These are phyloP conservation scores for Mucor indicus DNA, from an alignment of 371 early-diverging fungal genomes.

Conservation along the genomic window DNA sequence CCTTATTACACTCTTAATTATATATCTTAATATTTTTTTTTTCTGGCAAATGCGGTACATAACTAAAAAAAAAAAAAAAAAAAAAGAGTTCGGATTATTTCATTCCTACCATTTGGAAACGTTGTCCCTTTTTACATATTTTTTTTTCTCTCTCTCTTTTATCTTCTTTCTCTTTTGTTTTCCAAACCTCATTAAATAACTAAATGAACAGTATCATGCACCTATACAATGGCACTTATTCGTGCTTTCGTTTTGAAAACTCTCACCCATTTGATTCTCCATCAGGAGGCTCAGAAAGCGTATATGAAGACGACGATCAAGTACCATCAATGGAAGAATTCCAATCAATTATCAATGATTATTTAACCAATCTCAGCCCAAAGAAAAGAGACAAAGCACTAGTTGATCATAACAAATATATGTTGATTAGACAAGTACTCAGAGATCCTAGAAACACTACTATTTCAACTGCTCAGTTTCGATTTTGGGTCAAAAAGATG, in stretches of 20 bases:
- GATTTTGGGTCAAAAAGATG: slow-evolving; percentile 70
- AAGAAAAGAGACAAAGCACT: slow-evolving; percentile 65
- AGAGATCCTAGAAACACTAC: slow-evolving; percentile 59
- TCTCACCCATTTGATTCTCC: slow-evolving; percentile 14
- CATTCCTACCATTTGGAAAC: too few relatives aligned
- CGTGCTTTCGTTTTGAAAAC: slow-evolving; percentile 24
- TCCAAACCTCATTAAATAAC: too few relatives aligned
- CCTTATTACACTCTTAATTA: too few relatives aligned
- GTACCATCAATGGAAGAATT: slow-evolving; percentile 41
- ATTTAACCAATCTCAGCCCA: slow-evolving; percentile 51
- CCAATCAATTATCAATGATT: slow-evolving; percentile 43
- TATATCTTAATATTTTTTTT: too few relatives aligned
- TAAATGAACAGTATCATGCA: too few relatives aligned
- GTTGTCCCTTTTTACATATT: too few relatives aligned
- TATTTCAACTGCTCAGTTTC: slow-evolving; percentile 63
- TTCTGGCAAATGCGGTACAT: too few relatives aligned
- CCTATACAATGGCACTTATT: slow-evolving; percentile 24
- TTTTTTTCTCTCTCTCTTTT: not conserved
- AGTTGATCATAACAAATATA: slow-evolving; percentile 53
- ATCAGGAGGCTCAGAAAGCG: slow-evolving; percentile 14
- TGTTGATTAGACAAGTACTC: slow-evolving; percentile 52
- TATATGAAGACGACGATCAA: slow-evolving; percentile 40
- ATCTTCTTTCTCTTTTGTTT: slow-evolving; percentile 1
- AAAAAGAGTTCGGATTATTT: slow-evolving; percentile 27
- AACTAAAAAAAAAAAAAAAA: slow-evolving; percentile 1